These are phyloP conservation scores for Diatrype stigma DNA, from an alignment of 2,329 filamentous ascomycete genomes.

Conservation along the genomic window DNA sequence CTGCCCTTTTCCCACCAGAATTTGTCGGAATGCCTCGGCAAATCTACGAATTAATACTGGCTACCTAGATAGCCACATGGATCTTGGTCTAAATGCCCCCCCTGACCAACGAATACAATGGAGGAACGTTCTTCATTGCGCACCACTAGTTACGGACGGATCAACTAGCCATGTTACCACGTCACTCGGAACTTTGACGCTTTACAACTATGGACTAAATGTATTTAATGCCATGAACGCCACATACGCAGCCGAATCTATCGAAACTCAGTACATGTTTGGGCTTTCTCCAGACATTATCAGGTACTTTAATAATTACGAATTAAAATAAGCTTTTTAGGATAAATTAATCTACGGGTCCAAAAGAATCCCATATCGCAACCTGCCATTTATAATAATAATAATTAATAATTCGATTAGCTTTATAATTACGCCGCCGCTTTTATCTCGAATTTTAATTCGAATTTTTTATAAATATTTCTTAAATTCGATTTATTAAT, in stretches of 20 bases:
- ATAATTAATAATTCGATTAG: no score
- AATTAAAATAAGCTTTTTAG: background rate
- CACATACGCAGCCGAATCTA: conserved; percentile 1
- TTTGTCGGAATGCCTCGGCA: conserved; percentile 1
- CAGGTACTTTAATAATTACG: background rate
- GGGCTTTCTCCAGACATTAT: background rate
- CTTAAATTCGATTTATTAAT: background rate
- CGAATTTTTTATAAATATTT: no score
- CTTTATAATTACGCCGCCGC: no score
- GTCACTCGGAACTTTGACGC: background rate
- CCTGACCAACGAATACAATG: background rate
- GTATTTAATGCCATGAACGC: background rate
- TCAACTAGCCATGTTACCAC: conserved; percentile 3
- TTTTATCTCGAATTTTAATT: no score
- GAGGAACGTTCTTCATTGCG: conserved; percentile 9
- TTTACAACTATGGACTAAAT: conserved; percentile 9
- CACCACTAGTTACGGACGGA: conserved; percentile 5
- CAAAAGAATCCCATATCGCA: no score
- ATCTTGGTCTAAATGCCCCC: conserved; percentile 7
- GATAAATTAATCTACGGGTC: no score
- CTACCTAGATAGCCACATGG: conserved; percentile 3
- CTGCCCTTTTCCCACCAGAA: conserved; percentile 4
- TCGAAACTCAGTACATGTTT: background rate
- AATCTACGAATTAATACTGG: conserved; percentile 10
- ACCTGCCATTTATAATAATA: no score